Percentiles rank a stretch among this genome's conserved stretches.
phyloP scores from a whole-genome alignment of 768 basidiomycete species.

The Termitomyces sp. region DNA sequence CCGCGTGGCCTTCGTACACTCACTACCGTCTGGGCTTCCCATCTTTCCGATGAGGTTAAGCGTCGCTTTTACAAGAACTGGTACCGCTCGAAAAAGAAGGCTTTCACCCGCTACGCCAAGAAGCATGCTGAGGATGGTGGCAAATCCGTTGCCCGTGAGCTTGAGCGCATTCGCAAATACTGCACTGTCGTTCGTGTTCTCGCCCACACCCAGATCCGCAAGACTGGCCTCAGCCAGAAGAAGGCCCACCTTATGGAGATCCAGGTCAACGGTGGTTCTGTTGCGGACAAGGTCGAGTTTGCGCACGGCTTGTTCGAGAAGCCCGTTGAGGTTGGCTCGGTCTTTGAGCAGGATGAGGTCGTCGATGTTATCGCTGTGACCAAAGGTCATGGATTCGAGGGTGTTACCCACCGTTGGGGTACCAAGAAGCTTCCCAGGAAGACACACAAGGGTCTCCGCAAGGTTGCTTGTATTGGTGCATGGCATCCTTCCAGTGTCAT shows the following conservation, averaged over 20 bases:
- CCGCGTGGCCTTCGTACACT: conserved; percentile 98
- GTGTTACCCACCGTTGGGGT: conserved; percentile 99
- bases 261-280: conserved; percentile 94
- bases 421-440: conserved; percentile 98
- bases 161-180: conserved; percentile 99
- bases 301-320: conserved; percentile 95
- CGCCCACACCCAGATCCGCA: conserved; percentile 97
- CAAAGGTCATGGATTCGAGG: conserved; percentile 99
- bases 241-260: conserved; percentile 99
- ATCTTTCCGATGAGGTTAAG: conserved; percentile 96
- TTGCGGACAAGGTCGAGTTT: conserved; percentile 97
- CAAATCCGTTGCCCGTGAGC: conserved; percentile 88
- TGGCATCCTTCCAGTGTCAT: conserved; percentile 99
- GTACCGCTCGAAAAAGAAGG: conserved; percentile 99
- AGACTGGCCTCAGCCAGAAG: conserved; percentile 97
- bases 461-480: conserved; percentile 98
- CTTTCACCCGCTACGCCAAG: conserved; percentile 99
- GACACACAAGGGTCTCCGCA: conserved; percentile 99
- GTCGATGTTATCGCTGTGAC: conserved; percentile 98
- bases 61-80: conserved; percentile 99
- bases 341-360: conserved; percentile 97
- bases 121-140: conserved; percentile 95
- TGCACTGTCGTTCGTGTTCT: conserved; percentile 99
- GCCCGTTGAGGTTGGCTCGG: conserved; percentile 72
- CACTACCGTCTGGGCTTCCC: conserved; percentile 98